Base-by-base conservation (phyloP, 805 yeast species). In the Metschnikowia bowlesiae region DNA sequence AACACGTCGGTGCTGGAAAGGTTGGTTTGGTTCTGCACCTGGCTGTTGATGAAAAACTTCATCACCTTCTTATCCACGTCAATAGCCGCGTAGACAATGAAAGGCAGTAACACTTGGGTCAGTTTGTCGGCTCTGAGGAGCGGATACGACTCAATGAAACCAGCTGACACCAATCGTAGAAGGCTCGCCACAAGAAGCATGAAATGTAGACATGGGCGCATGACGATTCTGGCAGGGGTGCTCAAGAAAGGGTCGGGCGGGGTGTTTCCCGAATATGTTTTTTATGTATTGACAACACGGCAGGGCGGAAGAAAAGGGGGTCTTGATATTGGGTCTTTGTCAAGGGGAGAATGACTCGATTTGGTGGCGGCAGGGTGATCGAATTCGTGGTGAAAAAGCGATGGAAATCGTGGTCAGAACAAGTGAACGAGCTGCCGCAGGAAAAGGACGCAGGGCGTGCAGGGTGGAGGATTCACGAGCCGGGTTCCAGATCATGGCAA, bases 11-110 rank as follows among this genome's bases (percentile, higher is more conserved):
- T 48, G 8, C 52, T 18, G 11, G 46, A 28, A 9, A 22, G 18
- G 34, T 53, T 50, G 13, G 40, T 28, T 10, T 18, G 39, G 44
- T 54, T 46, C 26, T 3, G 42, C 11, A 70, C 70, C 55, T 63
- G 56, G 33, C 74, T 51, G 56, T 70, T 71, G 44, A 71, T 59
- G 53, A 68, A 65, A 52, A 72, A 71, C 56, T 67, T 66, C 47
- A 72, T 51, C 35, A 59, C 53, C 48, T 63, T 46, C 29, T 57
- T 55, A 11, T 63, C 60, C 44, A 61, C 63, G 49, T 71, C 73
- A n/a, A 71, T 50, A 5, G 67, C 70, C 16, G 62, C 75, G 51
- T 70, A 73, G 6, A 69, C 57, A 11, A 72, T 53, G 18, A 70
- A 65, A 3, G 65, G 63, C 16, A 33, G 49, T 1, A 58, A 50